Evolutionary conservation across 164 flowering plant genomes (phyloP).

Genomic region (Magnolia sinica): DNA sequence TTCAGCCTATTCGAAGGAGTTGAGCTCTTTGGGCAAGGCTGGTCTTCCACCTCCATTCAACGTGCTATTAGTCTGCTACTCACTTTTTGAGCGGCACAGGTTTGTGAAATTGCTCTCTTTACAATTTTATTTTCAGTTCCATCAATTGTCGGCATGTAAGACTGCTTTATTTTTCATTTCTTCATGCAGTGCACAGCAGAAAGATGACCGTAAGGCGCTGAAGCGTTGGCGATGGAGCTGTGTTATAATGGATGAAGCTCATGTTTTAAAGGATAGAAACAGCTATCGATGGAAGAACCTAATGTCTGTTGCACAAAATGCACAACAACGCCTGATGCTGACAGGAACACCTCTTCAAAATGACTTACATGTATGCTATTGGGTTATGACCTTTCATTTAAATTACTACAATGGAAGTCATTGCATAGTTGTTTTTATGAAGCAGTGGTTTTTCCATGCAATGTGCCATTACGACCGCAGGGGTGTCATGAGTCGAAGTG

Average conservation of each 20-base stretch:
- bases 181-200: constrained; percentile 74
- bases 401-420: background rate
- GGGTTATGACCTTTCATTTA: background rate
- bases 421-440: background rate
- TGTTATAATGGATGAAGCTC: constrained; percentile 97
- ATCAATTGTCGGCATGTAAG: background rate
- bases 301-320: constrained; percentile 84
- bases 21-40: constrained; percentile 59
- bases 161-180: background rate
- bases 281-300: constrained; percentile 96
- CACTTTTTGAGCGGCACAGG: constrained; percentile 97
- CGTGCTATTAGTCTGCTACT: constrained; percentile 90
- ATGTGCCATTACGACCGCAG: background rate
- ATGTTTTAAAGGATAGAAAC: constrained; percentile 90
- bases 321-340: constrained; percentile 89
- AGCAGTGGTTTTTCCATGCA: background rate
- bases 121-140: background rate
- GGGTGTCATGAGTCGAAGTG: background rate
- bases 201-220: constrained; percentile 88
- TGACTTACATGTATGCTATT: constrained; percentile 73
- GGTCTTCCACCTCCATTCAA: constrained; percentile 85
- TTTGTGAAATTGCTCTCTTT: constrained; percentile 17
- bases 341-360: constrained; percentile 98
- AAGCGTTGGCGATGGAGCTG: constrained; percentile 94
- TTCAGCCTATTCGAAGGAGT: constrained; percentile 64